A percentile compares a stretch with the other conserved stretches of the same genome.
These are phyloP conservation scores for Paracamarosporium sp. DNA, from an alignment of 2,329 filamentous ascomycete species.

Conservation along the genomic window DNA sequence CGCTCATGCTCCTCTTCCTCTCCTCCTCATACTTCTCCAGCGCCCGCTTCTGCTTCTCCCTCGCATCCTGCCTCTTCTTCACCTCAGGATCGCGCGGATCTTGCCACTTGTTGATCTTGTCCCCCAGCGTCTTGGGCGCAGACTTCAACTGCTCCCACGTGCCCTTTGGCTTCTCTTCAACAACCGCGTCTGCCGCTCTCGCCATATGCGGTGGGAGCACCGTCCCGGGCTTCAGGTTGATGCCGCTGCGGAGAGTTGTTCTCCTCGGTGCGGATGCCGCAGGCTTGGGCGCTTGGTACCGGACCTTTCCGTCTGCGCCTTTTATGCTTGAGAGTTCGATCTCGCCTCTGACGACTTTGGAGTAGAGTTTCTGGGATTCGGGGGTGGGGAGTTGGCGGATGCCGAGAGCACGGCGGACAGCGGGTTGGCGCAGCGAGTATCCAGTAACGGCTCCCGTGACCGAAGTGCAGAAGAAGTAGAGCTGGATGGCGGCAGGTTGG, in stretches of 20 bases:
- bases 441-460: conserved; percentile 49
- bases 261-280: conserved; percentile 3
- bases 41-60: conserved; percentile 35
- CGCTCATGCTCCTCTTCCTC: conserved; percentile 35
- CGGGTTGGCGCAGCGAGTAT: conserved; percentile 44
- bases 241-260: not conserved
- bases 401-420: conserved; percentile 46
- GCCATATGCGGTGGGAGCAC: conserved; percentile 32
- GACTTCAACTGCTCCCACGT: conserved; percentile 34
- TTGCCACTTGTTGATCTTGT: conserved; percentile 20
- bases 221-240: conserved; percentile 34
- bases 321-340: conserved; percentile 31
- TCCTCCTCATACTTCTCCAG: conserved; percentile 36
- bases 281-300: conserved; percentile 33
- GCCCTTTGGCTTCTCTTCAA: conserved; percentile 23
- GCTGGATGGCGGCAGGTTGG: conserved; percentile 64
- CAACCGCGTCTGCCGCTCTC: conserved; percentile 2
- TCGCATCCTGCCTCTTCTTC: conserved; percentile 22
- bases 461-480: conserved; percentile 65
- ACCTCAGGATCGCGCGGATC: conserved; percentile 23
- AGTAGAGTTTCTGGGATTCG: conserved; percentile 33
- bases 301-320: conserved; percentile 30
- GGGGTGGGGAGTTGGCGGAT: conserved; percentile 37
- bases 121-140: conserved; percentile 23
- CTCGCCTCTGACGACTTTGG: conserved; percentile 33